These are phyloP conservation scores for Akanthomyces dipterigenus DNA, from an alignment of 2,329 filamentous ascomycete species.

Conservation along the genomic window DNA sequence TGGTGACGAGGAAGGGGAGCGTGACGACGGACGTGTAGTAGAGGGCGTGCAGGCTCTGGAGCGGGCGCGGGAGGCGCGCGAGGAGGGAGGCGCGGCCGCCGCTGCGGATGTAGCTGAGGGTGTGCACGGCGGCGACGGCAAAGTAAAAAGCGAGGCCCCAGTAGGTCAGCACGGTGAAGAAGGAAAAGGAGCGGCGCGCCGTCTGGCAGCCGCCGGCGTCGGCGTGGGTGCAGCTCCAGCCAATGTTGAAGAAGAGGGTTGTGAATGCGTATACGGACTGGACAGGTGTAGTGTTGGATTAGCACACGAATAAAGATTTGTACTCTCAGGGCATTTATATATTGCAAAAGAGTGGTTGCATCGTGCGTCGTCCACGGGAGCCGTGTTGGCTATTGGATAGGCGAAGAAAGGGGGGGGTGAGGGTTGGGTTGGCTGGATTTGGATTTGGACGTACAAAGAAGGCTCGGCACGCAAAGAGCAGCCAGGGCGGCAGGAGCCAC, in stretches of 20 bases:
- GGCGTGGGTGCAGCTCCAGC: slow-evolving; percentile 52
- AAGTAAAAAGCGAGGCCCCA: slow-evolving; percentile 81
- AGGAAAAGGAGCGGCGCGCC: slow-evolving; percentile 60
- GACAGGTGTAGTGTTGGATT: background rate
- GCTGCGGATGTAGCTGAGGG: slow-evolving; percentile 54
- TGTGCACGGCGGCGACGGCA: slow-evolving; percentile 60
- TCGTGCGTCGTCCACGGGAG: too few relatives aligned
- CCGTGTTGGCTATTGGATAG: background rate
- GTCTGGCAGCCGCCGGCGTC: slow-evolving; percentile 34
- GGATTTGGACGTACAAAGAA: slow-evolving; percentile 39
- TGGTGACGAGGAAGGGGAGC: slow-evolving; percentile 62
- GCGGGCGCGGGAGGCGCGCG: slow-evolving; percentile 49
- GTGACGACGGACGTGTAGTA: slow-evolving; percentile 57
- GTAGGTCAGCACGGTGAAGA: slow-evolving; percentile 76
- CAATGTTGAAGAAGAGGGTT: slow-evolving; percentile 63
- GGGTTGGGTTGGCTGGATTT: too few relatives aligned
- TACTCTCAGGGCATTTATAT: too few relatives aligned
- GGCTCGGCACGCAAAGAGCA: slow-evolving; percentile 52
- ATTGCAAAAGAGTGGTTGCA: background rate
- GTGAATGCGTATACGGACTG: slow-evolving; percentile 62
- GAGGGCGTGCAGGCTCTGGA: slow-evolving; percentile 59
- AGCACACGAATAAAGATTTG: background rate
- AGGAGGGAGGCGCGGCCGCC: slow-evolving; percentile 42
- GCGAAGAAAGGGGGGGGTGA: background rate
- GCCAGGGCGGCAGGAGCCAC: slow-evolving; percentile 65